Evolutionary conservation across 1,139 yeast species (phyloP).

Genomic region (Magnusiomyces ingens): DNA sequence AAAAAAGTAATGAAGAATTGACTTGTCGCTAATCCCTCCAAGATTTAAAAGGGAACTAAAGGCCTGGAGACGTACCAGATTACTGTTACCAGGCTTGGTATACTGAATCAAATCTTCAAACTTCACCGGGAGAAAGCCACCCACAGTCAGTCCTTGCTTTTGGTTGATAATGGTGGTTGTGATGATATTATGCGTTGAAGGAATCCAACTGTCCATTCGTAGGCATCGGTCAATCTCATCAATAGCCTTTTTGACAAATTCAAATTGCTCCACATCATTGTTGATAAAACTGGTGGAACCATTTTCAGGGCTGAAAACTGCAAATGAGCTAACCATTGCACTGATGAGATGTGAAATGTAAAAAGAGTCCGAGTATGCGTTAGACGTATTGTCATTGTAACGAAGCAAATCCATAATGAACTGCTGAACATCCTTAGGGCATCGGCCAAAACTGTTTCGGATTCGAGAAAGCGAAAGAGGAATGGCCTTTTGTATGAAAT

Average conservation of each 20-base stretch:
- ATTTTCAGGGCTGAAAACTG: conserved; percentile 9
- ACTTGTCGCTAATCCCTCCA: conserved; percentile 68
- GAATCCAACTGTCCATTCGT: conserved; percentile 81
- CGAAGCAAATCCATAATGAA: conserved; percentile 66
- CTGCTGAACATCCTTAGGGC: conserved; percentile 56
- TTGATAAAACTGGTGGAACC: background rate
- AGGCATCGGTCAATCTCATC: conserved; percentile 66
- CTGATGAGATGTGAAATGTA: conserved; percentile 57
- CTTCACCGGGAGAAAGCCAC: conserved; percentile 48
- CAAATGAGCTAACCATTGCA: conserved; percentile 44
- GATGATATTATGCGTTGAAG: conserved; percentile 58
- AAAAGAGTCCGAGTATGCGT: conserved; percentile 65
- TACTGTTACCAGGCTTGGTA: conserved; percentile 45
- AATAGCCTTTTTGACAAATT: conserved; percentile 41
- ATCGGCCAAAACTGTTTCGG: conserved; percentile 56
- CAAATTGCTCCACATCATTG: conserved; percentile 26
- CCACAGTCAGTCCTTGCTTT: conserved; percentile 53
- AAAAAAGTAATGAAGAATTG: conserved; percentile 56
- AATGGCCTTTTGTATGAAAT: conserved; percentile 64
- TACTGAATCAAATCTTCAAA: conserved; percentile 45
- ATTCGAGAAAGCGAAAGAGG: conserved; percentile 56
- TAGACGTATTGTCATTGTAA: conserved; percentile 80
- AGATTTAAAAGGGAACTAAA: conserved; percentile 60
- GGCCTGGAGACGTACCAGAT: conserved; percentile 59
- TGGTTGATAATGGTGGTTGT: conserved; percentile 52